A percentile compares a stretch with the other conserved stretches of the same genome.
Conservation (phyloP, 495 filamentous ascomycete species). For the Xylaria grammica region DNA sequence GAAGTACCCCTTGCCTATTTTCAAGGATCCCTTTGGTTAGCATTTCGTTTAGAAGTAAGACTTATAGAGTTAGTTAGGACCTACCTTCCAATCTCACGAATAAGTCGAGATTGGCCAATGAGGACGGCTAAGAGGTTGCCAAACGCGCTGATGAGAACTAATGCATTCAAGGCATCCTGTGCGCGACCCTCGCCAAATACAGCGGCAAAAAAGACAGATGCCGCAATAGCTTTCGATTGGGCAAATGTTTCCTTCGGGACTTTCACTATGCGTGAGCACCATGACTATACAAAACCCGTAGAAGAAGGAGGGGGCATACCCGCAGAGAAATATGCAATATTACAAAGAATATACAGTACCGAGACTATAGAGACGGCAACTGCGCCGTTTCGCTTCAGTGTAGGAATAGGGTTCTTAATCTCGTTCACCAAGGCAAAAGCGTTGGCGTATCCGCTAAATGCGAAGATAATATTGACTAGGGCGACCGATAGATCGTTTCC, state of each 20-base stretch:
- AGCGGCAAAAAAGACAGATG: slow-evolving; percentile 63
- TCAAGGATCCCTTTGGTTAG: background rate
- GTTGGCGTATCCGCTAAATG: slow-evolving; percentile 66
- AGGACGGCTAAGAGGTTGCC: slow-evolving; percentile 67
- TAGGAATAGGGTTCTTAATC: slow-evolving; percentile 53
- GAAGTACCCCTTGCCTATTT: slow-evolving; percentile 67
- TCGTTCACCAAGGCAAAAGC: slow-evolving; percentile 72
- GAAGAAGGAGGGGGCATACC: slow-evolving; percentile 25
- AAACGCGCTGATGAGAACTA: slow-evolving; percentile 67
- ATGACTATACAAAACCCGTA: background rate
- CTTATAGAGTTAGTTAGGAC: background rate
- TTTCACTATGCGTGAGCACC: slow-evolving; percentile 20
- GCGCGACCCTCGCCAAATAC: slow-evolving; percentile 62
- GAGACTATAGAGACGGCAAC: slow-evolving; percentile 57
- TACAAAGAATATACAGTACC: slow-evolving; percentile 64
- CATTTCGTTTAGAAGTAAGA: background rate
- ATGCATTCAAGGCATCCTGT: slow-evolving; percentile 60
- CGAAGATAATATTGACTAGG: slow-evolving; percentile 66
- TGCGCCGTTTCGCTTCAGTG: slow-evolving; percentile 59
- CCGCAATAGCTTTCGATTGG: slow-evolving; percentile 58
- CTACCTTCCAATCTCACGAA: slow-evolving; percentile 64
- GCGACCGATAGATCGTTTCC: slow-evolving; percentile 65
- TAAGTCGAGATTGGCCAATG: slow-evolving; percentile 61
- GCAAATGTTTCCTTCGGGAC: slow-evolving; percentile 60
- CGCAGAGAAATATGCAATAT: slow-evolving; percentile 66